phyloP scores from a whole-genome alignment of 441 rosid species.

The Syzygium malaccense region DNA sequence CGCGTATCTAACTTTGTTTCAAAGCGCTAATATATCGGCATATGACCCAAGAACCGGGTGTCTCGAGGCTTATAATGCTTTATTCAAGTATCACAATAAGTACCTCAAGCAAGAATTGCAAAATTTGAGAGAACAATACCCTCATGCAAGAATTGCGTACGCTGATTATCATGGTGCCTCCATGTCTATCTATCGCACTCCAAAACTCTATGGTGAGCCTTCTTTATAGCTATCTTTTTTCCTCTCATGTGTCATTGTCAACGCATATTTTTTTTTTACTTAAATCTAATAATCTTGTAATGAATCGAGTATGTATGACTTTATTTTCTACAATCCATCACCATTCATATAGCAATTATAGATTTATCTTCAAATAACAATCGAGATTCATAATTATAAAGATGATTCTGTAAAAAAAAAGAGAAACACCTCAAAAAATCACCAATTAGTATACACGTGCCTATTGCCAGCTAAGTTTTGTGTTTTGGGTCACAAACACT shows the following conservation, averaged over 20 bases:
- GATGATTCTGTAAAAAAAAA: background rate
- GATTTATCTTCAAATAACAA: background rate
- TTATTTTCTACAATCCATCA: background rate
- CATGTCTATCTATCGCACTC: conserved; percentile 33
- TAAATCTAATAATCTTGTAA: too few species aligned
- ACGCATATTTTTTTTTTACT: too few species aligned
- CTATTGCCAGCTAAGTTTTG: too few species aligned
- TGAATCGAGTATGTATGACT: background rate
- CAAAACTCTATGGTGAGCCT: conserved; percentile 35
- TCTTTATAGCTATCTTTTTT: background rate
- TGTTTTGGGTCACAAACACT: too few species aligned
- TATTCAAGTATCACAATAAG: conserved; percentile 45
- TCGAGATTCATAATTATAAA: background rate
- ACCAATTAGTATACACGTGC: too few species aligned
- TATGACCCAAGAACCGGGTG: conserved; percentile 47
- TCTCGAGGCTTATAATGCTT: conserved; percentile 26
- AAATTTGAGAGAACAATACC: conserved; percentile 31
- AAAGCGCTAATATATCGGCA: conserved; percentile 16
- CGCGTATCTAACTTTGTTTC: conserved; percentile 35
- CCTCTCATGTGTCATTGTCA: background rate
- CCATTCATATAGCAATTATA: background rate
- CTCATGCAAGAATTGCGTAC: conserved; percentile 44
- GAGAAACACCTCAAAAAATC: background rate
- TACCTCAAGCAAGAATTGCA: conserved; percentile 33
- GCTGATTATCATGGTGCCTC: conserved; percentile 67